These are phyloP conservation scores for Powellomyces hirtus DNA, from an alignment of 192 early-diverging fungal genomes.

Conservation along the genomic window DNA sequence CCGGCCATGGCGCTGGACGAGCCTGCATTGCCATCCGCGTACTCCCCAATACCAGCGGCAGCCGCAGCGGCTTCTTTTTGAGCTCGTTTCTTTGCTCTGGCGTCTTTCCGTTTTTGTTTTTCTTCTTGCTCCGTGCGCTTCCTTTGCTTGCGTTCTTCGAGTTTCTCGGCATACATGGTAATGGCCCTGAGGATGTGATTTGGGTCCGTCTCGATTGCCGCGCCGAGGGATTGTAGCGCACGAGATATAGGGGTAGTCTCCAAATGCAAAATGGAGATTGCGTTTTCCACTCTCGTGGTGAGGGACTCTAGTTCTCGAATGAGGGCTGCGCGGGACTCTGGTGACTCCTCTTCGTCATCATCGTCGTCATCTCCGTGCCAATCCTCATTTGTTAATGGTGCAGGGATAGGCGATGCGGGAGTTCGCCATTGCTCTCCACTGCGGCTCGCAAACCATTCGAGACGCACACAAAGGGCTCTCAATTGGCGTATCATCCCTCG, in stretches of 20 bases:
- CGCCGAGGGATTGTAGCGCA: slow-evolving; percentile 57
- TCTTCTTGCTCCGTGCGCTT: neutral
- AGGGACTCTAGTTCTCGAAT: slow-evolving; percentile 13
- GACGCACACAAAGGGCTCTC: slow-evolving; percentile 54
- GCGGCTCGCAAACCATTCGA: slow-evolving; percentile 52
- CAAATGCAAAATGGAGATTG: slow-evolving; percentile 58
- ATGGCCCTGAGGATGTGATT: slow-evolving; percentile 59
- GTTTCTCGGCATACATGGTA: slow-evolving; percentile 56
- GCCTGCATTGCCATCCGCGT: neutral
- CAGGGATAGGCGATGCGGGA: neutral
- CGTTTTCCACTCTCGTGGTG: slow-evolving; percentile 50
- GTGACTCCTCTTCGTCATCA: neutral
- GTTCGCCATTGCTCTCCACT: slow-evolving; percentile 33
- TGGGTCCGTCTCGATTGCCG: slow-evolving; percentile 58
- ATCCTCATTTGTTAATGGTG: slow-evolving; percentile 12
- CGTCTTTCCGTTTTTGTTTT: neutral
- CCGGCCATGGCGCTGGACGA: neutral
- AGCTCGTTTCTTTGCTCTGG: neutral
- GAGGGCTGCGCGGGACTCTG: slow-evolving; percentile 1
- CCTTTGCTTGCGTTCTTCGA: slow-evolving; percentile 19
- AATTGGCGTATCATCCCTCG: slow-evolving; percentile 44
- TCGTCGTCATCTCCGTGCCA: slow-evolving; percentile 22
- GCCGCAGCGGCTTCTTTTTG: neutral
- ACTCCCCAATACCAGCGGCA: neutral
- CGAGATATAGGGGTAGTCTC: slow-evolving; percentile 54